Conservation (phyloP, 2,329 filamentous ascomycete genomes). For the Blastomyces percursus region DNA sequence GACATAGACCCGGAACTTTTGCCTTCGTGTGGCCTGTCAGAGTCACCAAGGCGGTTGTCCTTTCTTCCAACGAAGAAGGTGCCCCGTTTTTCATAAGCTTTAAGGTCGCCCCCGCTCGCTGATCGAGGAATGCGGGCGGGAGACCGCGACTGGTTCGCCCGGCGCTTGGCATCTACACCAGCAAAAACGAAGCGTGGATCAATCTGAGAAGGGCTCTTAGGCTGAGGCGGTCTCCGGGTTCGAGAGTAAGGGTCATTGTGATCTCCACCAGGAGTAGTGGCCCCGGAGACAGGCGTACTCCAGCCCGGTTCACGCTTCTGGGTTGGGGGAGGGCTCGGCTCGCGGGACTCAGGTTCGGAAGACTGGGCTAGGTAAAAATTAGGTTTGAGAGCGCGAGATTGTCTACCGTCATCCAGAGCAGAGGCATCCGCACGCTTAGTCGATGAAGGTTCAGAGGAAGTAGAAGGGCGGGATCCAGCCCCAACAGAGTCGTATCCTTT, state of each 20-base stretch:
- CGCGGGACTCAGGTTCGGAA: constrained; percentile 46
- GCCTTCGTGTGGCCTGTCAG: constrained; percentile 35
- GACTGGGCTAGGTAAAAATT: constrained; percentile 47
- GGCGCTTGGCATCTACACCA: constrained; percentile 56
- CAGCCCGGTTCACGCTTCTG: constrained; percentile 38
- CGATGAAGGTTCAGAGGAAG: constrained; percentile 31
- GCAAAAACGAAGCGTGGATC: constrained; percentile 80
- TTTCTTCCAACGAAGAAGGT: constrained; percentile 47
- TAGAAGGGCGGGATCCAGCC: constrained; percentile 29
- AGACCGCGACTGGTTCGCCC: constrained; percentile 41
- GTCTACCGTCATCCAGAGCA: constrained; percentile 37
- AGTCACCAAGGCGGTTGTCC: constrained; percentile 40
- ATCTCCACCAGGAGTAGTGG: constrained; percentile 69
- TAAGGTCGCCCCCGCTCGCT: constrained; percentile 33
- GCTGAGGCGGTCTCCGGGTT: constrained; percentile 60
- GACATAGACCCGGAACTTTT: constrained; percentile 72
- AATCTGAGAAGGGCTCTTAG: constrained; percentile 53
- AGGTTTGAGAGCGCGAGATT: constrained; percentile 37
- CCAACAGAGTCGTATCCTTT: constrained; percentile 20
- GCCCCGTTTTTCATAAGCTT: constrained; percentile 40
- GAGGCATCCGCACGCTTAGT: constrained; percentile 35
- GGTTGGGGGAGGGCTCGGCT: constrained; percentile 53
- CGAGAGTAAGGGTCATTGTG: constrained; percentile 80
- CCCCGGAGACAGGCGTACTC: constrained; percentile 54
- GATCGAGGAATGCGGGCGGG: constrained; percentile 35